Conservation (phyloP, 2,329 filamentous ascomycete genomes). For the Colletotrichum coccodes region DNA sequence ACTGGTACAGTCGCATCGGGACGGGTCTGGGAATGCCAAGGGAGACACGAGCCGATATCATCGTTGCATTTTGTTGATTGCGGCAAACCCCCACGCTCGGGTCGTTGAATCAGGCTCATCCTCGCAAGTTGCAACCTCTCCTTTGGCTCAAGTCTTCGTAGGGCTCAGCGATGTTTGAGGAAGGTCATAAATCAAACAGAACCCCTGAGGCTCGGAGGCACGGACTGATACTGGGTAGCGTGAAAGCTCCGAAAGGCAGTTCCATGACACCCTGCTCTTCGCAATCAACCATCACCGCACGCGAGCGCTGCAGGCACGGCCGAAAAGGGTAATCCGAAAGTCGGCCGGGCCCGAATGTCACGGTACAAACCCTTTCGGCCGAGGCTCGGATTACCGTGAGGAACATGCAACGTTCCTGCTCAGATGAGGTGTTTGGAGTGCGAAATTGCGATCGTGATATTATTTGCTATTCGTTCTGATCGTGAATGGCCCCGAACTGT, state of each 20-base stretch:
- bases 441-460: neutral
- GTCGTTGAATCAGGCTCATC: neutral
- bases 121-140: neutral
- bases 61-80: neutral
- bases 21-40: neutral
- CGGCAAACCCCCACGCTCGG: neutral
- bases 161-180: neutral
- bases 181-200: neutral
- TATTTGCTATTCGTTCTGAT: neutral
- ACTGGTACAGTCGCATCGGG: constrained; percentile 4
- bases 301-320: neutral
- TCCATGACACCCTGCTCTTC: neutral
- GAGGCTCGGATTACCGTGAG: neutral
- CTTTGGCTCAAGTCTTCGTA: neutral
- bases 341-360: neutral
- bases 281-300: neutral
- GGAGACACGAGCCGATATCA: neutral
- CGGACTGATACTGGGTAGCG: neutral
- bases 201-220: neutral
- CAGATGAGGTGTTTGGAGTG: neutral
- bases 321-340: neutral
- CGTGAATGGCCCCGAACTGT: neutral
- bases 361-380: neutral
- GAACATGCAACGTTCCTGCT: neutral
- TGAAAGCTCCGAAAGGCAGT: neutral